Evolutionary conservation across 768 basidiomycete species (phyloP), one percentile per base, ranked within the genome.

Genomic region (Punctularia strigosozonata): DNA sequence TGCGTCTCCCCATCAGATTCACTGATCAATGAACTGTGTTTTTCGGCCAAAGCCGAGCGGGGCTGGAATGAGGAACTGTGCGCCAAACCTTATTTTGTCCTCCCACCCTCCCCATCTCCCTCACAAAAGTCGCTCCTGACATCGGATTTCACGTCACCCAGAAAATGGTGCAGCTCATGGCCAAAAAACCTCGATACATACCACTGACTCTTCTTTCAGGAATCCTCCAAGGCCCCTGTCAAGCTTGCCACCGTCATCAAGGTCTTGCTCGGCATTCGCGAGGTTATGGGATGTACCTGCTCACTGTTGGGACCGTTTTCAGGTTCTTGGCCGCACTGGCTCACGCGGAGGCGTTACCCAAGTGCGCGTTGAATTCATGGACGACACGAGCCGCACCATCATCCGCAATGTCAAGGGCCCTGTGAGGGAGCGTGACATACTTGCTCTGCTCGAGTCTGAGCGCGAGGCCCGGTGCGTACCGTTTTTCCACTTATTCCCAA

Each of bases 341-440:
- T 97, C 92, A 53, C 88, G 94, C 60, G 94, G 94, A 67, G 94
- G 94, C 69, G 91, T 98, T 55, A 97, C 91, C 45, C 92, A 97
- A 71, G 92, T 97, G 65, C 89, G 94, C 50, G 95, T 99, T 50
- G 95, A 98, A 60, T 95, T 99, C 71, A 81, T 98, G 84, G 94
- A 98, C 61, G 92, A 98, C 61, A 77, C 86, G 40, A 77, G 80
- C 48, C 85, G 94, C 53, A 83, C 87, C 49, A 95, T 99, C 64
- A 94, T 97, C 64, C 87, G 94, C 38, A 99, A 99, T 68, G 94
- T 98, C 50, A 98, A 98, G 66, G 95, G 95, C 1, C 94, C 95
- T 44, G 92, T 98, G 43, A 71, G 88, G 46, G 84, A 90, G 65
- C 77, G 91, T 62, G 95, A 99, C 61, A 95, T 98, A 56, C 73